Evolutionary conservation across 805 yeast species (phyloP).

Genomic region (Tetrapisispora phaffii): DNA sequence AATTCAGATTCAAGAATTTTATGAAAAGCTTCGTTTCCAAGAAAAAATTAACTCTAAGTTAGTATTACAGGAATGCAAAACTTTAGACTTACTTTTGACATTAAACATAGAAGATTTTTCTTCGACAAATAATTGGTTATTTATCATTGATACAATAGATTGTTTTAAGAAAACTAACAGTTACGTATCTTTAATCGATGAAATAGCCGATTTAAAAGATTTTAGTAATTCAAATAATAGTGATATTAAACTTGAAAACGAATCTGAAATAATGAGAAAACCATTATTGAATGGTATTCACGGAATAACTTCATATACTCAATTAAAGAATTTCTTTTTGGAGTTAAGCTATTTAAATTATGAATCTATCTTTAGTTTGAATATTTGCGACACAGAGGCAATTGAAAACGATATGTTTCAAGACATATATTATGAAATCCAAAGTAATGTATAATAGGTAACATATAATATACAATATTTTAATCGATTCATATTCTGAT

Average conservation of each 20-base stretch:
- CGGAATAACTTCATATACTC: constrained; percentile 14
- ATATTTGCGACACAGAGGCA: constrained; percentile 31
- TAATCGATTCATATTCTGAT: too few species aligned
- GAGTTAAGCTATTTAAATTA: constrained; percentile 24
- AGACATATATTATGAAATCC: constrained; percentile 31
- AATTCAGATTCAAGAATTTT: constrained; percentile 23
- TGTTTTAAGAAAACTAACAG: constrained; percentile 38
- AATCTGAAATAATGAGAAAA: constrained; percentile 11
- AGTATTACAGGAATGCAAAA: constrained; percentile 55
- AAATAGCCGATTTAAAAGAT: constrained; percentile 32
- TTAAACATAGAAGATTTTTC: constrained; percentile 70
- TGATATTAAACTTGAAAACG: constrained; percentile 15
- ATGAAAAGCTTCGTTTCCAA: constrained; percentile 22
- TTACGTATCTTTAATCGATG: constrained; percentile 37
- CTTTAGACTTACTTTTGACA: constrained; percentile 64
- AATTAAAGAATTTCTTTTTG: constrained; percentile 23
- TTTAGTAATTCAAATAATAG: constrained; percentile 27
- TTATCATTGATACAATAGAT: constrained; percentile 58
- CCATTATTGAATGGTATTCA: constrained; percentile 26
- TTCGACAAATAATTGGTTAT: constrained; percentile 69
- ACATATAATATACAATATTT: too few species aligned
- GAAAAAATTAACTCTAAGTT: constrained; percentile 25
- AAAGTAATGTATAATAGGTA: not conserved
- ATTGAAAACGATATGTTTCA: constrained; percentile 48
- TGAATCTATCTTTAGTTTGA: constrained; percentile 46